Evolutionary conservation across 2,329 filamentous ascomycete species (phyloP).

Genomic region (Hysterium pulicare): DNA sequence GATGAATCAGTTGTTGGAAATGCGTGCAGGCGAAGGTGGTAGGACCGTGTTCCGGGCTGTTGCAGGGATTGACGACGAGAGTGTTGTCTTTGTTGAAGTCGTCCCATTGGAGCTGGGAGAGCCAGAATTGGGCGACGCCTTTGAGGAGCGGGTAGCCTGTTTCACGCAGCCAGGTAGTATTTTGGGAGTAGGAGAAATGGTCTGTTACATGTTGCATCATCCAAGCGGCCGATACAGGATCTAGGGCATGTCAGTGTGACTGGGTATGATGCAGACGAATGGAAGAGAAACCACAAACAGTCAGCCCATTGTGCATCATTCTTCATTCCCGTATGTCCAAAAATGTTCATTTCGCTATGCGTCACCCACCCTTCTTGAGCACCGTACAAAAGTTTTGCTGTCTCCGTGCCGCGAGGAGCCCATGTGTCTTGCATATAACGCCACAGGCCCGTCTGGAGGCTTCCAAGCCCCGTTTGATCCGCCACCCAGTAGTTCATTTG

Average conservation of each 20-base stretch:
- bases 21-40: conserved; percentile 53
- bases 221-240: conserved; percentile 53
- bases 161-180: conserved; percentile 43
- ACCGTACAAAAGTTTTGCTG: conserved; percentile 53
- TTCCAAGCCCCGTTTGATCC: conserved; percentile 51
- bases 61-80: conserved; percentile 57
- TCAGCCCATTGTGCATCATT: conserved; percentile 43
- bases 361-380: conserved; percentile 55
- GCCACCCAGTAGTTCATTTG: conserved; percentile 61
- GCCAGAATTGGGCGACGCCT: conserved; percentile 55
- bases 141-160: conserved; percentile 55
- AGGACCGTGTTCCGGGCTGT: conserved; percentile 55
- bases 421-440: conserved; percentile 54
- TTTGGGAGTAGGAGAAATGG: conserved; percentile 53
- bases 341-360: conserved; percentile 59
- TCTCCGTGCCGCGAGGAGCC: conserved; percentile 52
- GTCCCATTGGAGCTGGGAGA: conserved; percentile 53
- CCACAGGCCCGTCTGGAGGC: conserved; percentile 48
- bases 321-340: conserved; percentile 54
- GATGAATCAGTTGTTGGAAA: conserved; percentile 51
- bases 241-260: conserved; percentile 15
- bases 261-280: too few relatives aligned
- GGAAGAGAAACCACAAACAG: conserved; percentile 14
- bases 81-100: conserved; percentile 49
- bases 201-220: conserved; percentile 60